Percentiles rank a stretch among this genome's conserved stretches.
Conservation (phyloP, 129 eudicot species). For the Rutidosis leptorrhynchoides region DNA sequence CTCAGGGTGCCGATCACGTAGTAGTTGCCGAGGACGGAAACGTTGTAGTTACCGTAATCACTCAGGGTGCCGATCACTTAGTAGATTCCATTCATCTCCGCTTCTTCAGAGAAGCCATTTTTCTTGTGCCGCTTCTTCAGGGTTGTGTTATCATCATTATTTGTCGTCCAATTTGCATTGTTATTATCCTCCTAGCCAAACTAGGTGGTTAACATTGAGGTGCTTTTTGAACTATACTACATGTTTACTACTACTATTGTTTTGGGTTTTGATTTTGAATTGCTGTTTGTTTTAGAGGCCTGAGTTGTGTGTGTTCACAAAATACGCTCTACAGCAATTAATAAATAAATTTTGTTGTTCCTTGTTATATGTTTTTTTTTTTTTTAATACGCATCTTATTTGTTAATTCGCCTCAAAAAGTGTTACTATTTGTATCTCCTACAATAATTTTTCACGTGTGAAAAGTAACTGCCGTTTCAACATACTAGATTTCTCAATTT, state of each 20-base stretch:
- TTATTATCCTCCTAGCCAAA: conserved; percentile 29
- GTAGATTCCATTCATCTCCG: conserved; percentile 18
- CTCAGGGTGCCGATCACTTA: conserved; percentile 72
- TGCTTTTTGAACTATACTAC: neutral
- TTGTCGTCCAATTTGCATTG: conserved; percentile 11
- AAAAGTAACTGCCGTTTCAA: too few relatives aligned
- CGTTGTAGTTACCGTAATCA: conserved; percentile 36
- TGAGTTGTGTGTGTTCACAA: conserved; percentile 15
- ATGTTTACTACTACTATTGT: conserved; percentile 21
- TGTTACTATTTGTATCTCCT: too few relatives aligned
- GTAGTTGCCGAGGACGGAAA: conserved; percentile 93
- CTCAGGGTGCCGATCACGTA: conserved; percentile 95
- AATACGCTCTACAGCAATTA: conserved; percentile 12
- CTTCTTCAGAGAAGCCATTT: conserved; percentile 15
- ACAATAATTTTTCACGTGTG: too few relatives aligned
- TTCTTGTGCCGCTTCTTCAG: conserved; percentile 20
- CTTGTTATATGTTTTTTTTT: neutral
- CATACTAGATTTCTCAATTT: too few relatives aligned
- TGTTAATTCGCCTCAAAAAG: too few relatives aligned
- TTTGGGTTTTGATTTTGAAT: conserved; percentile 7
- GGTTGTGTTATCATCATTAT: conserved; percentile 18
- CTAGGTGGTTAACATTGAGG: conserved; percentile 30
- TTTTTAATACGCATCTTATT: too few relatives aligned
- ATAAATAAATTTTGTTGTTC: conserved; percentile 29
- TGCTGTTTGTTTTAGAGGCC: conserved; percentile 22